A percentile compares a stretch with the other conserved stretches of the same genome.
These are phyloP conservation scores for Chamaecrista fasciculata DNA, from an alignment of 306 rosid genomes.

Conservation along the genomic window DNA sequence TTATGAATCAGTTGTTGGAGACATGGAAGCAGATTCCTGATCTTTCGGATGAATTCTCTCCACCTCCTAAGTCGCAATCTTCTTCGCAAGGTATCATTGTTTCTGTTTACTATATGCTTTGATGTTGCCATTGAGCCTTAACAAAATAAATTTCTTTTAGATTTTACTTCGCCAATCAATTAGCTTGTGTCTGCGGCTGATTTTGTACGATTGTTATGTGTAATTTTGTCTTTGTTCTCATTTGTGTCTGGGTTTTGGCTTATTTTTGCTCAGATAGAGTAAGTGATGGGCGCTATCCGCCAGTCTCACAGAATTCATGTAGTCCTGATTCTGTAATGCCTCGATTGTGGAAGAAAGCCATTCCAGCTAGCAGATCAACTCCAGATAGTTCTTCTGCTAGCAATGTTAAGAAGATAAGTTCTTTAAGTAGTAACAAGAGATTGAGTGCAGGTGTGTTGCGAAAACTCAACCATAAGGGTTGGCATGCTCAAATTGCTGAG, in stretches of 20 bases:
- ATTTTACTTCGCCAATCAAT: neutral
- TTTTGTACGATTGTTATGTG: conserved; percentile 14
- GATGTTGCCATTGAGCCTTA: conserved; percentile 11
- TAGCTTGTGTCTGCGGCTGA: neutral
- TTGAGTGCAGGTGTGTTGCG: conserved; percentile 38
- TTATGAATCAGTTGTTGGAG: conserved; percentile 86
- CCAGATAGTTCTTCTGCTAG: conserved; percentile 61
- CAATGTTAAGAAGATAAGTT: conserved; percentile 52
- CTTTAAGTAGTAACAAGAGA: conserved; percentile 44
- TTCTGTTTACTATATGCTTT: neutral
- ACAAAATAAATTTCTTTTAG: neutral
- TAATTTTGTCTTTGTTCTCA: conserved; percentile 13
- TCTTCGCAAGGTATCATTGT: conserved; percentile 64
- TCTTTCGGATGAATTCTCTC: conserved; percentile 65
- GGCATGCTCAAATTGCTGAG: conserved; percentile 56
- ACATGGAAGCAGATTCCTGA: conserved; percentile 93
- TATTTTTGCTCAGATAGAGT: conserved; percentile 51
- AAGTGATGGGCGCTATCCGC: conserved; percentile 55
- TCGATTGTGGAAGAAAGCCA: conserved; percentile 47
- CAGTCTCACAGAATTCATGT: conserved; percentile 48
- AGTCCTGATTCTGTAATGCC: conserved; percentile 46
- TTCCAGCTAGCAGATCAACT: conserved; percentile 42
- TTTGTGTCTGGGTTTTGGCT: conserved; percentile 22
- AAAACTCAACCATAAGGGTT: conserved; percentile 48
- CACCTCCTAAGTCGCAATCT: conserved; percentile 61